A percentile compares a stretch with the other conserved stretches of the same genome.
Evolutionary conservation across 2,329 filamentous ascomycete genomes (phyloP).

Genomic region (Dothistroma septosporum): DNA sequence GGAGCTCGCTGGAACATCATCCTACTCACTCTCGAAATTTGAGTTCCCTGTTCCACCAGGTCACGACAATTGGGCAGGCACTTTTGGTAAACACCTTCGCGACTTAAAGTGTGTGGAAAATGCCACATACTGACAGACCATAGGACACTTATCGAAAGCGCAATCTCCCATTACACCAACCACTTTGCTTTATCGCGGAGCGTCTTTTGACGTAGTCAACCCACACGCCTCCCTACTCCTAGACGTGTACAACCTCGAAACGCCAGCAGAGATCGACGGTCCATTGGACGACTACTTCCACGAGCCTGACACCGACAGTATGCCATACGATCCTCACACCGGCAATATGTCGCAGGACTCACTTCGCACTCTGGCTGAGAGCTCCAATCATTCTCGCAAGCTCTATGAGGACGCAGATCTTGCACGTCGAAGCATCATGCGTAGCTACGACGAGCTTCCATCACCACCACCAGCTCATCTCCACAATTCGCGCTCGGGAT

Average conservation of each 20-base stretch:
- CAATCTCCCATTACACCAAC: constrained; percentile 25
- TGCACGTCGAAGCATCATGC: constrained; percentile 30
- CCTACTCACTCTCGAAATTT: constrained; percentile 27
- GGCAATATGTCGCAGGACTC: constrained; percentile 20
- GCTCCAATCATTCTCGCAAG: constrained; percentile 17
- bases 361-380: constrained; percentile 14
- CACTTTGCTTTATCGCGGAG: constrained; percentile 31
- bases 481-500: constrained; percentile 2
- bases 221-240: constrained; percentile 34
- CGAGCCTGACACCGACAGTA: constrained; percentile 9
- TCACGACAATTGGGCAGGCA: constrained; percentile 25
- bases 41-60: constrained; percentile 31
- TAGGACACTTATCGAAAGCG: constrained; percentile 21
- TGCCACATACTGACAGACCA: constrained; percentile 12
- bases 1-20: constrained; percentile 18
- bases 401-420: constrained; percentile 28
- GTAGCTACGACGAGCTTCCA: constrained; percentile 13
- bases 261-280: constrained; percentile 34
- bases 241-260: constrained; percentile 28
- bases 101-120: background rate
- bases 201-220: constrained; percentile 36
- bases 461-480: constrained; percentile 12
- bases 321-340: constrained; percentile 9
- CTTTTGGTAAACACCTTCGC: constrained; percentile 25
- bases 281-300: constrained; percentile 33